Evolutionary conservation across 2,329 filamentous ascomycete species (phyloP), one percentile per base, ranked within the genome.

Genomic region (Claviceps pazoutovae): DNA sequence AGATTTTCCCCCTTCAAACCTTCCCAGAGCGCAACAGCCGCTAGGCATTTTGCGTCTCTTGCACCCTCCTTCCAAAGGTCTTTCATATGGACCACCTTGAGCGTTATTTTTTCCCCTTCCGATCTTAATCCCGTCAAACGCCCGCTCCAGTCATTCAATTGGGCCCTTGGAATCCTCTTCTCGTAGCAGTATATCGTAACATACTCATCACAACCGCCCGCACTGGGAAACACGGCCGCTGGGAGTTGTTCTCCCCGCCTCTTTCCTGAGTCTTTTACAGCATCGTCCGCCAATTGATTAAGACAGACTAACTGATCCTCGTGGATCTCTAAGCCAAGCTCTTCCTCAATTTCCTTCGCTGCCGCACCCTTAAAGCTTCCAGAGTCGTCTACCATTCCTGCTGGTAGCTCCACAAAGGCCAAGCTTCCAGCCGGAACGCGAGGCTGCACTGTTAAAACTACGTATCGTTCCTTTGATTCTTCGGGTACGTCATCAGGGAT

Each of bases 171-270:
- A 4, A 83, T 68, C 23, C 71, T 67, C 47, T 72, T 69, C 65
- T 82, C 76, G 57, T 77, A 70, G 56, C 76, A 71, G 59, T 78
- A 83, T 21, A 82, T 71, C 9, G 73, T 76, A 19, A 83, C 68
- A 58, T 74, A 72, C 62, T 83, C 80, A 61, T 83, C 80, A 57
- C 77, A 81, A 0, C 74, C 79, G 0, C 79, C 79, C 0, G 76
- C 71, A 7, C 74, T 79, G 3, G 79, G 78, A 52, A 72, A 82
- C 70, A 81, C 71, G 4, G 73, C 79, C 30, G 60, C 57, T 0
- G 75, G 68, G 2, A 78, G 57, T 0, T 50, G 14, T n/a, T 46
- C 49, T 14, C 9, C 34, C 5, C 21, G 21, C 21, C 59, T 61
- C 47, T 73, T 70, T 13, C 57, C 56, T 1, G 52, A 54, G 1